Evolutionary conservation across 345 rosid genomes (phyloP).

Genomic region (Viola odorata): DNA sequence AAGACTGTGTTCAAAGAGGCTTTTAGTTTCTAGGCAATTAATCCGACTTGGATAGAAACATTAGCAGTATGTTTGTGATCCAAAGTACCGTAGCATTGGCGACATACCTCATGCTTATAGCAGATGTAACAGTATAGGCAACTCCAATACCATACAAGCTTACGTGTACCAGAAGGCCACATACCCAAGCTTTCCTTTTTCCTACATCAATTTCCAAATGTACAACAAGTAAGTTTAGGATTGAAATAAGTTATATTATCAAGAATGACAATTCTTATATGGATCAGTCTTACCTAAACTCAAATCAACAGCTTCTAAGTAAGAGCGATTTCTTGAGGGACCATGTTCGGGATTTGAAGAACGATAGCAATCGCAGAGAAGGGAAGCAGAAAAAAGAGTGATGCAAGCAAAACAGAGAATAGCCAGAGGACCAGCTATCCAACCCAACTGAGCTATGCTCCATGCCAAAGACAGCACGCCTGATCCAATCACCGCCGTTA

Average conservation of each 20-base stretch:
- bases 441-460: constrained; percentile 2
- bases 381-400: neutral
- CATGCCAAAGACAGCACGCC: constrained; percentile 6
- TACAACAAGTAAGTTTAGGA: no score
- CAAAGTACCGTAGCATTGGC: no score
- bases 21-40: no score
- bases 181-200: constrained; percentile 22
- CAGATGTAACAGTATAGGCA: constrained; percentile 44
- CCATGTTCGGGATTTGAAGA: constrained; percentile 1
- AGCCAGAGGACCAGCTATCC: constrained; percentile 4
- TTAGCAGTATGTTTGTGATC: neutral
- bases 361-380: constrained; percentile 5
- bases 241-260: no score
- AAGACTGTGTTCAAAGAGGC: no score
- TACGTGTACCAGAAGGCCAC: constrained; percentile 32
- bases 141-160: constrained; percentile 39
- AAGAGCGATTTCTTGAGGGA: neutral
- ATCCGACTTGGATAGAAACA: no score
- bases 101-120: constrained; percentile 43
- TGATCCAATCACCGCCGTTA: constrained; percentile 3
- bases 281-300: constrained; percentile 2
- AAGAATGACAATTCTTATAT: no score
- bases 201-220: constrained; percentile 23
- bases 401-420: neutral
- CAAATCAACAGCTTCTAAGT: constrained; percentile 4